phyloP scores from a whole-genome alignment of 352 stramenopile species.

The Phytophthora palmivora region DNA sequence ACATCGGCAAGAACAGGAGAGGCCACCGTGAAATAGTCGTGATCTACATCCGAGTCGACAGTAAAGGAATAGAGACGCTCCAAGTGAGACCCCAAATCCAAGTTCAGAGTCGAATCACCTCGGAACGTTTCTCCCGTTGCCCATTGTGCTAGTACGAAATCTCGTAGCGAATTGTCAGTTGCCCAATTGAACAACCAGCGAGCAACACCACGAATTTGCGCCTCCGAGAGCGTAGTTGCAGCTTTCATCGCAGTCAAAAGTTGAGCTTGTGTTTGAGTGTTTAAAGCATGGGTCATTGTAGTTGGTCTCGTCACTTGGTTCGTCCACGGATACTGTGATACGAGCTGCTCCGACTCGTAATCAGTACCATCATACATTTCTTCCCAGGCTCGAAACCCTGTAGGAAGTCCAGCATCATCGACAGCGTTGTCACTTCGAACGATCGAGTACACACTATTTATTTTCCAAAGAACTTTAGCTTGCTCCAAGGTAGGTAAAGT shows the following conservation, averaged over 20 bases:
- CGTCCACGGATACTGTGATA: constrained; percentile 45
- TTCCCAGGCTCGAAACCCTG: constrained; percentile 64
- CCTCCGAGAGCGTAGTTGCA: constrained; percentile 41
- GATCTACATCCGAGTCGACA: constrained; percentile 10
- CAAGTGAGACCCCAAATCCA: constrained; percentile 42
- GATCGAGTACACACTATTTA: constrained; percentile 53
- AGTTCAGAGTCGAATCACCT: constrained; percentile 27
- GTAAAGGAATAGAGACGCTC: constrained; percentile 37
- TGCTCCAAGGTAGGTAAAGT: constrained; percentile 46
- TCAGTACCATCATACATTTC: constrained; percentile 66
- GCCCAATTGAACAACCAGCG: constrained; percentile 64
- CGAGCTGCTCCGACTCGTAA: constrained; percentile 56
- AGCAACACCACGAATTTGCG: constrained; percentile 53
- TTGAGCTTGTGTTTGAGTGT: constrained; percentile 19
- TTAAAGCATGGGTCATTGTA: constrained; percentile 33
- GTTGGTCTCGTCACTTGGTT: constrained; percentile 21
- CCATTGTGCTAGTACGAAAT: constrained; percentile 62
- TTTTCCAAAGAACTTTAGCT: constrained; percentile 51
- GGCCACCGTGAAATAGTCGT: constrained; percentile 21
- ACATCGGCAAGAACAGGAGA: constrained; percentile 11
- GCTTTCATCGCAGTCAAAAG: constrained; percentile 40
- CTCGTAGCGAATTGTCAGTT: constrained; percentile 42
- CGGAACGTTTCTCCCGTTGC: constrained; percentile 52
- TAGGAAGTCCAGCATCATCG: constrained; percentile 40
- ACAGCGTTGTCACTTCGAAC: constrained; percentile 19